Evolutionary conservation across 2,329 filamentous ascomycete genomes (phyloP).

Genomic region (Fusarium lyarnte): DNA sequence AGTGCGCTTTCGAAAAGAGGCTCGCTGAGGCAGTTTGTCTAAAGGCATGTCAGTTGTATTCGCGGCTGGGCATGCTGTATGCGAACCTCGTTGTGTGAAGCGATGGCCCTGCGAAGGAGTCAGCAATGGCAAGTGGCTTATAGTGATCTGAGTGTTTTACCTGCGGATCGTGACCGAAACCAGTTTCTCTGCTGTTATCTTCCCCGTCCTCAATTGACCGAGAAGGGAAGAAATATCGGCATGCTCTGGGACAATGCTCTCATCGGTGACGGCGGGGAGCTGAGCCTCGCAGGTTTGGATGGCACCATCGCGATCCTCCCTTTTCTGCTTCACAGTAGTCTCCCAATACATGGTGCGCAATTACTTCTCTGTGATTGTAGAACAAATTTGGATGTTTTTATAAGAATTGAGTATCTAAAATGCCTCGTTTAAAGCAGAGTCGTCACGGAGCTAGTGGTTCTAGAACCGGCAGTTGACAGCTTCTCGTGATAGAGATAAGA

Average conservation of each 20-base stretch:
- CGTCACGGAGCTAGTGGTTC: neutral
- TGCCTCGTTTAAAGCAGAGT: neutral
- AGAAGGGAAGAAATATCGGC: neutral
- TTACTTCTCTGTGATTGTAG: fast-evolving
- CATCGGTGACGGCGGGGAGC: neutral
- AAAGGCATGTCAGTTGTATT: neutral
- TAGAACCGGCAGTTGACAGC: neutral
- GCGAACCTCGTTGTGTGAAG: neutral
- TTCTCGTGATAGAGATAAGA: neutral
- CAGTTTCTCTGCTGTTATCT: neutral
- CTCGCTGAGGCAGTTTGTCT: constrained; percentile 1
- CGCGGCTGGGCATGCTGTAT: fast-evolving
- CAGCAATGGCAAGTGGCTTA: fast-evolving
- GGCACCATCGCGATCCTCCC: neutral
- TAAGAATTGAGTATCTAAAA: neutral
- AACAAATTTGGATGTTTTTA: neutral
- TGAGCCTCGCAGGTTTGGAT: neutral
- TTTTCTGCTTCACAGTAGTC: neutral
- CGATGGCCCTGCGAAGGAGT: neutral
- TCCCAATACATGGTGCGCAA: neutral
- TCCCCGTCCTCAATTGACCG: neutral
- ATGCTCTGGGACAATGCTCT: neutral
- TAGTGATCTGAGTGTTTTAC: fast-evolving
- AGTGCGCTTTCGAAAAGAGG: neutral
- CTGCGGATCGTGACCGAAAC: neutral